Evolutionary conservation across 768 basidiomycete species (phyloP), one percentile per base, ranked within the genome.

Genomic region (Suillus variegatus): DNA sequence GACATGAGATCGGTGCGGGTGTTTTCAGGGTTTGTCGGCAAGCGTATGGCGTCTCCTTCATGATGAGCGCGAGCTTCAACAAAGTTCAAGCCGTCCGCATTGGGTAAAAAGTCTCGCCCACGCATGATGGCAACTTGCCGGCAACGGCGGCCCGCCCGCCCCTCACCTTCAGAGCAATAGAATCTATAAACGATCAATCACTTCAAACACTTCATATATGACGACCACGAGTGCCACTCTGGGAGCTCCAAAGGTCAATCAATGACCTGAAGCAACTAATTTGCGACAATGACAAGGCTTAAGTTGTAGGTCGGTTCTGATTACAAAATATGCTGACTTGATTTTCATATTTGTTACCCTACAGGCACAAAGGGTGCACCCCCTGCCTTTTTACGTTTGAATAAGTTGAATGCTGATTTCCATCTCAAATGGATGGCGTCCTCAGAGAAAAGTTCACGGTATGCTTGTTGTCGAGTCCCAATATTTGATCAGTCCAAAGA

Each of bases 371-470:
- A 94, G 74, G 92, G 92, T 93, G 74, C 72, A 78, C 28, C 44
- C 64, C 44, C 64, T 62, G 41, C 62, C 28, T 61, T 13, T 40
- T 64, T 28, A 43, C 62, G 57, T 38, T 60, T 62, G 54, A 20
- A 61, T 57, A 62, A 43, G 32, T 52, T 25, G 51, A 40, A 51
- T 62, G 25, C 46, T 74, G 49, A 68, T 49, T 51, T 60, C 16
- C 63, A 32, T 49, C 35, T 51, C 68, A 95, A 60, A 94, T 96
- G 43, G 97, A 99, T 77, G 97, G 97, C 36, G 88, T 98, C 13
- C 82, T 97, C 18, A 85, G 97, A 40, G 97, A 97, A n/a, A 98
- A 98, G 78, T 92, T 90, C 74, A 93, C 94, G 92, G 92, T 91
- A 69, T 54, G 82, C 60, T 25, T 2, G 6, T 54, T 20, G 7